phyloP scores from a whole-genome alignment of 2,329 filamentous ascomycete genomes.

The Penicillium sumatraense region DNA sequence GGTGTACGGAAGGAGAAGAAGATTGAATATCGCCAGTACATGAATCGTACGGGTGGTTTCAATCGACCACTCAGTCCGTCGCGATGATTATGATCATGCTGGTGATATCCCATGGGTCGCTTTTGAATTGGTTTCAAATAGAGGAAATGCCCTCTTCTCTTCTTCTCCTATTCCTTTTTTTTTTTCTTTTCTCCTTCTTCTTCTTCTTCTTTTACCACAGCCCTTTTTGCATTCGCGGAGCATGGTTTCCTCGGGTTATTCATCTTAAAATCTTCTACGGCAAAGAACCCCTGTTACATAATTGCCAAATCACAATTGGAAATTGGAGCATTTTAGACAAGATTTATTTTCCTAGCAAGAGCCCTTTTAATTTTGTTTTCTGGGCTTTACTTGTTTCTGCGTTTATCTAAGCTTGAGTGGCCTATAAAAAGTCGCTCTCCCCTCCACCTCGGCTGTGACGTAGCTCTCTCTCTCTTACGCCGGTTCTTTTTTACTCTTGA shows the following conservation, averaged over 20 bases:
- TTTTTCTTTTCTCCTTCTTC: background rate
- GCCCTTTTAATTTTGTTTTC: background rate
- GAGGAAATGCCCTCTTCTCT: conserved; percentile 5
- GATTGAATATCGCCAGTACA: conserved; percentile 95
- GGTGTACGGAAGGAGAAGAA: conserved; percentile 90
- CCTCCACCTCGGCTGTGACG: conserved; percentile 31
- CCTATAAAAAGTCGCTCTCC: background rate
- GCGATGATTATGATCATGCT: conserved; percentile 29
- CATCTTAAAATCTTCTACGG: conserved; percentile 10
- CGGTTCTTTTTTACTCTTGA: background rate
- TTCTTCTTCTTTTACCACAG: conserved; percentile 8
- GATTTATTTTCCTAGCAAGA: background rate
- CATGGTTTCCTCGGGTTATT: conserved; percentile 26
- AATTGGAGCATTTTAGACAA: conserved; percentile 5
- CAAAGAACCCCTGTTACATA: conserved; percentile 12
- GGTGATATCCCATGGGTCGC: background rate
- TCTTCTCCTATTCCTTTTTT: conserved; percentile 12
- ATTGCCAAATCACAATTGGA: conserved; percentile 5
- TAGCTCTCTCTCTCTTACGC: conserved; percentile 21
- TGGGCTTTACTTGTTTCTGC: background rate
- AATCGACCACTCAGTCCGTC: conserved; percentile 55
- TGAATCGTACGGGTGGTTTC: conserved; percentile 62
- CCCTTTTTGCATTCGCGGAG: conserved; percentile 38
- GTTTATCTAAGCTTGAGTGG: background rate
- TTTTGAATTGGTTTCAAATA: conserved; percentile 6